phyloP scores from a whole-genome alignment of 192 early-diverging fungal species.

The Gonapodya prolifera region DNA sequence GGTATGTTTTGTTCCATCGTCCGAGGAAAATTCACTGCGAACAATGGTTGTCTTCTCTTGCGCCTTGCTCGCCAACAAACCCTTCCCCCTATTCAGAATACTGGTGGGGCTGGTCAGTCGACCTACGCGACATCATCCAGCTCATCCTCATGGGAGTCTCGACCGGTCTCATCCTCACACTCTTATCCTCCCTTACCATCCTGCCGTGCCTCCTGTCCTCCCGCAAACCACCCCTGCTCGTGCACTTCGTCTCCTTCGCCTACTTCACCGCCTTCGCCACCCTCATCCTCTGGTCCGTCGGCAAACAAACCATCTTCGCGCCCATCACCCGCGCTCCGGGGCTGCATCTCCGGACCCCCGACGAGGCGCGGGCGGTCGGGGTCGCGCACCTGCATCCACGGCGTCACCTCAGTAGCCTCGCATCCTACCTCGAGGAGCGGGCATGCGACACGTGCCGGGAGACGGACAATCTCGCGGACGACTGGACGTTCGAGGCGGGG shows the following conservation, averaged over 20 bases:
- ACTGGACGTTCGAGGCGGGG: not conserved
- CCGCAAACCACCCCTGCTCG: not conserved
- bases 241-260: not conserved
- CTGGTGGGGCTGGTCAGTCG: not conserved
- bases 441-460: not conserved
- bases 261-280: not conserved
- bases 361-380: not conserved
- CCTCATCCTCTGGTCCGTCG: not conserved
- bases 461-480: not conserved
- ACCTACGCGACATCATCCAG: not conserved
- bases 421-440: not conserved
- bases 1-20: not conserved
- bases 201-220: not conserved
- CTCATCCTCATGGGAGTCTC: not conserved
- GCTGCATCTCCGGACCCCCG: not conserved
- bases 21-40: no score
- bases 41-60: no score
- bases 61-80: no score
- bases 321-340: not conserved
- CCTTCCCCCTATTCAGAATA: not conserved
- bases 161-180: not conserved
- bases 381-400: not conserved
- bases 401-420: not conserved
- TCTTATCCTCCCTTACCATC: no score
- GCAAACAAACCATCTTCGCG: not conserved